Percentiles rank a stretch among this genome's conserved stretches.
These are phyloP conservation scores for Lodderomyces pseudojiufengensis DNA, from an alignment of 1,139 yeast species.

Conservation along the genomic window DNA sequence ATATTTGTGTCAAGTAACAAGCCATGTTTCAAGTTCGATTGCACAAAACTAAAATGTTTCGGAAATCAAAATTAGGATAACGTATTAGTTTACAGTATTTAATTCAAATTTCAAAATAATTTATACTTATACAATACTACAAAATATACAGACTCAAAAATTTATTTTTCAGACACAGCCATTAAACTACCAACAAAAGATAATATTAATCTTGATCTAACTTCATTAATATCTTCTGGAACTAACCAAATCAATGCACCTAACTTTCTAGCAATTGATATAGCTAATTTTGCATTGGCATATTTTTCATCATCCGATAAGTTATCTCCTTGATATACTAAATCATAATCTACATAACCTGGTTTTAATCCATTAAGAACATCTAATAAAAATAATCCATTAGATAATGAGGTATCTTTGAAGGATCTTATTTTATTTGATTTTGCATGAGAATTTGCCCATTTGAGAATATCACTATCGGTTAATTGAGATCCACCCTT, in stretches of 20 bases:
- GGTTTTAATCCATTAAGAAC: constrained; percentile 92
- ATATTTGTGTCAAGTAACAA: too few species aligned
- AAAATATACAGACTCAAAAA: too few species aligned
- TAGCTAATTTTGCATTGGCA: constrained; percentile 94
- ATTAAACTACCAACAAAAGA: constrained; percentile 95
- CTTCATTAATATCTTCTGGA: constrained; percentile 98
- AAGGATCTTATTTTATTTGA: constrained; percentile 92
- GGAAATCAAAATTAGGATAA: too few species aligned
- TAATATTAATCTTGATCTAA: constrained; percentile 85
- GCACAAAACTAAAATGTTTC: too few species aligned
- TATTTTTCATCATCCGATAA: constrained; percentile 72
- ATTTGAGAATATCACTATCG: constrained; percentile 81
- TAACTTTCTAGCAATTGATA: constrained; percentile 94
- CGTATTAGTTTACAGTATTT: too few species aligned
- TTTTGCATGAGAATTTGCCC: constrained; percentile 86
- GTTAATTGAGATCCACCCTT: constrained; percentile 56
- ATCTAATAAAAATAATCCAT: constrained; percentile 80
- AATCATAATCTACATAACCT: constrained; percentile 93
- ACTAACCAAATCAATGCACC: constrained; percentile 98
- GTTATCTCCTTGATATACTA: constrained; percentile 72
- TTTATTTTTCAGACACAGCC: constrained; percentile 39
- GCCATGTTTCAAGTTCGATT: too few species aligned
- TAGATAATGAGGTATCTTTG: constrained; percentile 72
- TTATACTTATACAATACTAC: too few species aligned
- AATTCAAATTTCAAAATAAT: too few species aligned